Base-by-base conservation (phyloP, 305 asterid genomes). In the Caryopteris hybrid region DNA sequence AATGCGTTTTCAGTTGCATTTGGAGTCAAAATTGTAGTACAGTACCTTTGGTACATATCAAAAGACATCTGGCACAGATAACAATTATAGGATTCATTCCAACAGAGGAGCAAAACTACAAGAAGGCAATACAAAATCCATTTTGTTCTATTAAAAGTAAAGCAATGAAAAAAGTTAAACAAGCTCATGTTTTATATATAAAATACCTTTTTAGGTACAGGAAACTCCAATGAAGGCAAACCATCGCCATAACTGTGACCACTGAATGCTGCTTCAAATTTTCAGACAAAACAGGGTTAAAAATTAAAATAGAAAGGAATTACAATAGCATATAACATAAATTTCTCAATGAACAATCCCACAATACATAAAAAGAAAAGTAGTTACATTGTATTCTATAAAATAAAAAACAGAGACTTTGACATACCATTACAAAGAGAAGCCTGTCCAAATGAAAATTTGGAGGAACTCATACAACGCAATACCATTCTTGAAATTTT, bases 11-110 rank as follows among this genome's bases (percentile, higher is more conserved):
- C 91, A 63, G 80, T 68, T 68, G 84, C 78, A 81, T 81, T 89
- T 23, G 87, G 87, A 39, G 90, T 85, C 82, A 86, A 76, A 50
- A 80, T 73, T 4, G 90, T 62, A 34, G 93, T 79, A n/a, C 81
- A 86, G 74, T 78, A 84, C 71, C 77, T 77, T 77, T 74, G 76
- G 61, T 27, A 66, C 20, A 76, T 61, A 72, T 74, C 74, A 56
- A 74, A 66, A 45, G 76, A 31, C 13, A 71, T 63, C 81, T 83
- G 83, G 43, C 54, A 75, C 80, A 79, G 50, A 72, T 39, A 64
- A 57, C 27, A 61, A 36, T 48, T 59, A 60, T 31, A 17, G 29
- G 59, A 58, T 58, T 58, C 39, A 33, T 50, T 45, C 11, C 55
- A 38, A 42, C 31, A 25, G 12, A 18, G 9, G 23, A 66, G 22